Evolutionary conservation across 2,329 filamentous ascomycete genomes (phyloP), one percentile per base, ranked within the genome.

Genomic region (Fusarium sp.): DNA sequence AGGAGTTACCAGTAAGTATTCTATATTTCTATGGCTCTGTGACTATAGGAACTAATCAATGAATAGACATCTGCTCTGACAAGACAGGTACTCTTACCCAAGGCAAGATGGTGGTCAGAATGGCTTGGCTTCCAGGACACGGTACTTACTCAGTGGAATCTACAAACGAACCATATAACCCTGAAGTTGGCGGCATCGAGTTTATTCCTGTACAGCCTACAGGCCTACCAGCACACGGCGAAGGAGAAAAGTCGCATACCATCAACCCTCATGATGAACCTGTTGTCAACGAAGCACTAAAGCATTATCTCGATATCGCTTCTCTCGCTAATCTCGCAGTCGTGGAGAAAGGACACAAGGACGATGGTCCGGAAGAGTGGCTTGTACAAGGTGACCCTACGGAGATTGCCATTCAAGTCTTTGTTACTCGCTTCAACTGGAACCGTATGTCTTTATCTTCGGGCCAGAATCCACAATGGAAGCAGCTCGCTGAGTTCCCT

Each of bases 351-450:
- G 48, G 63, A 87, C 90, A 72, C 84, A 89, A 51, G 22, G 55
- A 66, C 11, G 63, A 38, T 70, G 85, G 83, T 6, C 82, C 88
- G n/a, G 80, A 80, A 18, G 83, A 86, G 62, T 93, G 91, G 91
- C 85, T 88, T 61, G 90, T 89, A 35, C 87, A 89, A 57, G 91
- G 91, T 28, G 91, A 92, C 75, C 90, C 90, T 3, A 82, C 80
- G 1, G 92, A 94, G 75, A 93, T 94, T 72, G 92, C 92, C 8
- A 92, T 94, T 47, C 91, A 93, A 74, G 92, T 94, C 0, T 93
- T 94, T 75, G 90, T 91, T 13, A 89, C 88, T 60, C 89, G 92
- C 22, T 94, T 94, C 79, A 84, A 89, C 59, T 90, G 89, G 85
- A 90, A 90, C 68, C 85, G 88, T 11, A 82, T 86, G 22, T 82